Percentiles rank a stretch among this genome's conserved stretches.
Conservation (phyloP, 2,329 filamentous ascomycete species). For the Ploettnerulaceae sp. region DNA sequence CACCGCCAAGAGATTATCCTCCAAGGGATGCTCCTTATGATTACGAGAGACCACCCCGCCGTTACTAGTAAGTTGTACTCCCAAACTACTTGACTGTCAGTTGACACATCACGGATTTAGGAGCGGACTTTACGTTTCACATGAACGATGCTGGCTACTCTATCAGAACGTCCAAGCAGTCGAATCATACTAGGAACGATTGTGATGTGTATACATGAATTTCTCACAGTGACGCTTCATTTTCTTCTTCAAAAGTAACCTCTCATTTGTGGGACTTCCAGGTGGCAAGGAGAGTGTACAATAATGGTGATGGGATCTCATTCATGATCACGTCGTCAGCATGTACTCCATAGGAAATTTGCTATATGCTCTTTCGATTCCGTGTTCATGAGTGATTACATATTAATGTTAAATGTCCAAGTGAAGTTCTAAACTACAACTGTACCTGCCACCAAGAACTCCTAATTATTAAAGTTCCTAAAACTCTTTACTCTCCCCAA, state of each 20-base stretch:
- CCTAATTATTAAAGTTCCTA: constrained; percentile 34
- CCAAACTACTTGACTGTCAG: not conserved
- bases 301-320: constrained; percentile 13
- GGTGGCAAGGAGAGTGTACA: constrained; percentile 13
- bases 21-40: constrained; percentile 32
- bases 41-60: constrained; percentile 29
- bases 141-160: constrained; percentile 6
- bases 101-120: constrained; percentile 5
- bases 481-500: constrained; percentile 79
- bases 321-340: constrained; percentile 8
- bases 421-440: no score
- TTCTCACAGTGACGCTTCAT: constrained; percentile 13
- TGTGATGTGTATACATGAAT: constrained; percentile 16
- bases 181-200: constrained; percentile 13
- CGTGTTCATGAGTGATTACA: not conserved
- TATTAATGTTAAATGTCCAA: constrained; percentile 3
- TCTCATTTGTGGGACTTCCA: not conserved
- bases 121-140: constrained; percentile 13
- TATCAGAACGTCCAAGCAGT: constrained; percentile 3
- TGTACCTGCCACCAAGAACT: no score
- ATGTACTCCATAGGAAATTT: constrained; percentile 19
- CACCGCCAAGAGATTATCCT: constrained; percentile 34
- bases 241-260: constrained; percentile 13
- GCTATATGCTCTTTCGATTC: not conserved
- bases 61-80: constrained; percentile 30